Conservation (phyloP, 2,329 filamentous ascomycete genomes). For the Fusarium sp. region DNA sequence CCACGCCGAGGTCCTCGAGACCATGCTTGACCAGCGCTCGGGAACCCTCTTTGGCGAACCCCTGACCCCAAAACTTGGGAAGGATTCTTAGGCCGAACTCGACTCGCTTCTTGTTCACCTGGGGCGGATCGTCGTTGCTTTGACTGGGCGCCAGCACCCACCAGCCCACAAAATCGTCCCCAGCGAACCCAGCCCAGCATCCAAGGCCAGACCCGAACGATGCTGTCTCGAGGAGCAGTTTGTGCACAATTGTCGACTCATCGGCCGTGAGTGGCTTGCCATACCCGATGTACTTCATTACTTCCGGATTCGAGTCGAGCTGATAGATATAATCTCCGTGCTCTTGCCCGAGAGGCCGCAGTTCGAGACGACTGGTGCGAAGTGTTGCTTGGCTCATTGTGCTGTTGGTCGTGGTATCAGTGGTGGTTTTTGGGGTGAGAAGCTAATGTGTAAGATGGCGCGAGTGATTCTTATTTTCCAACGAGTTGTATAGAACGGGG, state of each 20-base stretch:
- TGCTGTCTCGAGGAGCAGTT: constrained; percentile 35
- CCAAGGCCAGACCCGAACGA: constrained; percentile 31
- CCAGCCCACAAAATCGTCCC: constrained; percentile 45
- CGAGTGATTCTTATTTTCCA: neutral
- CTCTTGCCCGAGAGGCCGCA: constrained; percentile 27
- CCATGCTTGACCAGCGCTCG: constrained; percentile 43
- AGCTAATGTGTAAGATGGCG: neutral
- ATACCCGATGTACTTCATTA: constrained; percentile 39
- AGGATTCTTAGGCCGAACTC: constrained; percentile 43
- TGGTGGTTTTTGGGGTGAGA: neutral
- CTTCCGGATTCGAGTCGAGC: constrained; percentile 31
- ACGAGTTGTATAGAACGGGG: neutral
- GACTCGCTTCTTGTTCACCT: constrained; percentile 21
- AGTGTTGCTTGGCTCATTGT: constrained; percentile 35
- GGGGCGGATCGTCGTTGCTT: constrained; percentile 17
- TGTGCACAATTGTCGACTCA: constrained; percentile 37
- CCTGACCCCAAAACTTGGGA: constrained; percentile 44
- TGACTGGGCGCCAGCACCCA: constrained; percentile 42
- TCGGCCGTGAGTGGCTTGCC: constrained; percentile 32
- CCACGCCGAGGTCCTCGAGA: constrained; percentile 40
- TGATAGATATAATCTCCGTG: constrained; percentile 33
- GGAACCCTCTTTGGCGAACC: constrained; percentile 46
- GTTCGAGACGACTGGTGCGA: constrained; percentile 27
- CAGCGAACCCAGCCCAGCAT: constrained; percentile 34
- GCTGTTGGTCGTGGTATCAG: neutral